Evolutionary conservation across 768 basidiomycete species (phyloP), one percentile per base, ranked within the genome.

Genomic region (Flagelloscypha sp.): DNA sequence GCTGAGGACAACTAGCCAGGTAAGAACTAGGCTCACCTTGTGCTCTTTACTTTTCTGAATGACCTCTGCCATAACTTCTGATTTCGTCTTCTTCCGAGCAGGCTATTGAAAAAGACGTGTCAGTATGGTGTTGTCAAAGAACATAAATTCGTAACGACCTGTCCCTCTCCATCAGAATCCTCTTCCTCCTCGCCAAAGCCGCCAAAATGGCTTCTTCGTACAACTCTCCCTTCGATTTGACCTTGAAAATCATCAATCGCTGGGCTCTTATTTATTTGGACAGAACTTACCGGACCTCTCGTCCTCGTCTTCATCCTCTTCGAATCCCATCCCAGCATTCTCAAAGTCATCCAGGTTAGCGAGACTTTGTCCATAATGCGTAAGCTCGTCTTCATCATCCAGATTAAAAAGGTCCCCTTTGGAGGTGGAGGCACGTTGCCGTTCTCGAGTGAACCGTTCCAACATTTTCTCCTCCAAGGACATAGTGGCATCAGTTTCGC

Each of bases 31-130:
- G 53, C 59, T 20, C 47, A 89, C 94, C 67, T 94, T 97, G 63
- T 98, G 79, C 33, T 80, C 77, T 59, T 99, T 99, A 60, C 89
- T 93, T 61, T 98, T 99, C 1, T 89, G 85, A 29, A 99, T 88
- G 22, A 99, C 85, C 55, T 99, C 95, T 0, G 85, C 76, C 95
- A 99, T 98, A 42, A 97, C 87, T 51, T 99, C 93, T 2, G 86
- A 82, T 58, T 94, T 95, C 4, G 81, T 76, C 61, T 87, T 94
- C 59, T 94, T 95, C 40, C 79, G 67, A 30, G 74, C 74, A 6
- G 83, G 83, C 86, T 92, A 48, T 4, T 40, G 10, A 27, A 17
- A 41, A 31, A 27, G n/a, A 30, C 40, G 10, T 35, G 30, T 34
- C 37, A 37, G 29, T 13, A 32, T 38, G 29, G 34, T 37, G 30